Percentiles rank a stretch among this genome's conserved stretches.
Conservation (phyloP, 2,329 filamentous ascomycete species). For the Neofusicoccum ribis region DNA sequence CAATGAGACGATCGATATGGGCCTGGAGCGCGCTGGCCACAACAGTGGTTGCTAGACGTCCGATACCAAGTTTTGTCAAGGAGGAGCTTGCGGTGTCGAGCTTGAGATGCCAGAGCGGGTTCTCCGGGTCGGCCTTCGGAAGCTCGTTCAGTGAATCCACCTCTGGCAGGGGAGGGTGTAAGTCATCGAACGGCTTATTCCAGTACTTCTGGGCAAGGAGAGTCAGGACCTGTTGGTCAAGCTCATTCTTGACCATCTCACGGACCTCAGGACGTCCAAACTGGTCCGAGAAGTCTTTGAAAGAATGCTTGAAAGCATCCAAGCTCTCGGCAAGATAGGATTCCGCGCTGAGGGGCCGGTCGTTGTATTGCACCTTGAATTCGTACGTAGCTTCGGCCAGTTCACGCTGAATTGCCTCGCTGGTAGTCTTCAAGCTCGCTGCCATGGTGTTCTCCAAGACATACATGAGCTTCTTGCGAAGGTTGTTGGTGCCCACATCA, state of each 20-base stretch:
- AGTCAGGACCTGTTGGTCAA: slow-evolving; percentile 94
- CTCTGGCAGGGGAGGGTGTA: slow-evolving; percentile 67
- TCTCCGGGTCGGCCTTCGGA: slow-evolving; percentile 80
- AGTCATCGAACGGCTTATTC: slow-evolving; percentile 90
- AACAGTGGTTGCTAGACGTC: slow-evolving; percentile 86
- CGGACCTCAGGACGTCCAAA: slow-evolving; percentile 90
- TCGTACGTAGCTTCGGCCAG: slow-evolving; percentile 96
- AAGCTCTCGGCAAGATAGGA: slow-evolving; percentile 94
- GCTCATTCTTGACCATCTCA: slow-evolving; percentile 83
- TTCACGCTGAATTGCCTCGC: slow-evolving; percentile 90
- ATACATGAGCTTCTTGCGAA: slow-evolving; percentile 95
- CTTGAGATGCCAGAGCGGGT: slow-evolving; percentile 89
- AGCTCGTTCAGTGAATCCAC: slow-evolving; percentile 73
- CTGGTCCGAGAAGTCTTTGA: slow-evolving; percentile 86
- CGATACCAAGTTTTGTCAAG: slow-evolving; percentile 91
- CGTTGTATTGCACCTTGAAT: slow-evolving; percentile 99
- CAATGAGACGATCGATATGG: slow-evolving; percentile 76
- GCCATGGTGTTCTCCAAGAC: slow-evolving; percentile 98
- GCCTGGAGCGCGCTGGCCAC: slow-evolving; percentile 84
- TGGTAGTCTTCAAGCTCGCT: slow-evolving; percentile 81
- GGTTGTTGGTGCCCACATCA: slow-evolving; percentile 76
- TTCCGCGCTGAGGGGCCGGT: slow-evolving; percentile 89
- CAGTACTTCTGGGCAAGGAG: slow-evolving; percentile 91
- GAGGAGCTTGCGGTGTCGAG: slow-evolving; percentile 89
- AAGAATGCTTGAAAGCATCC: slow-evolving; percentile 95